A percentile compares a stretch with the other conserved stretches of the same genome.
Conservation (phyloP, 2,329 filamentous ascomycete genomes). For the Metarhizium guizhouense region DNA sequence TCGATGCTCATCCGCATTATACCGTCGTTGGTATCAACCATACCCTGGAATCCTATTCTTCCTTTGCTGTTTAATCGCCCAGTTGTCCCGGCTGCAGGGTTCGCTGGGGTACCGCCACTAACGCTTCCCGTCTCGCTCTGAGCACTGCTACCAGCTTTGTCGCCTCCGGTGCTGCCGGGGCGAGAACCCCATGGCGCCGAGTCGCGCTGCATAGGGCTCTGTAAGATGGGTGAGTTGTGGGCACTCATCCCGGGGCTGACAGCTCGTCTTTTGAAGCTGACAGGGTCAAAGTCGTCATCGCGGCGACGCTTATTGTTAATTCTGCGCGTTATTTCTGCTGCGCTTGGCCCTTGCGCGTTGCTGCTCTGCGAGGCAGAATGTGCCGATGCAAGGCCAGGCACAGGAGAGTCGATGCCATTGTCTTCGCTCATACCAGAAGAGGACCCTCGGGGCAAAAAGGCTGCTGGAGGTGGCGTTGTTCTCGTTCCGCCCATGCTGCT, state of each 20-base stretch:
- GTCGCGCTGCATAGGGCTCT: constrained; percentile 72
- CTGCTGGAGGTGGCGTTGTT: constrained; percentile 58
- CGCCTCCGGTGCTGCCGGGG: constrained; percentile 52
- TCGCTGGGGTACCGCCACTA: constrained; percentile 17
- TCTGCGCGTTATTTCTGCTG: constrained; percentile 68
- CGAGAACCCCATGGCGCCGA: constrained; percentile 63
- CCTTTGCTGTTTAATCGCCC: constrained; percentile 47
- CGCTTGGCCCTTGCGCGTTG: constrained; percentile 44
- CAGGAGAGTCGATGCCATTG: constrained; percentile 63
- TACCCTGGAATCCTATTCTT: constrained; percentile 76
- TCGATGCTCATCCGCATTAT: constrained; percentile 98
- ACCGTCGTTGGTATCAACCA: constrained; percentile 92
- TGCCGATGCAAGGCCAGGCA: constrained; percentile 26
- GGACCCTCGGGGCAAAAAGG: constrained; percentile 49
- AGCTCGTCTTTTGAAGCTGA: constrained; percentile 81
- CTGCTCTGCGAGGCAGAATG: constrained; percentile 21
- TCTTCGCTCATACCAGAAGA: constrained; percentile 60
- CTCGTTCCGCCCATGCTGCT: constrained; percentile 40
- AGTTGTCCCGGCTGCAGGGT: constrained; percentile 21
- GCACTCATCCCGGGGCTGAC: constrained; percentile 87
- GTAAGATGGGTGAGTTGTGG: constrained; percentile 80
- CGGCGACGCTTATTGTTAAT: constrained; percentile 75
- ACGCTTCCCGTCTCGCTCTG: constrained; percentile 40
- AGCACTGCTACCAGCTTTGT: constrained; percentile 41
- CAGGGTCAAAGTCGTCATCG: constrained; percentile 84